Evolutionary conservation across 2,329 filamentous ascomycete species (phyloP).

Genomic region (Coniochaeta sp.): DNA sequence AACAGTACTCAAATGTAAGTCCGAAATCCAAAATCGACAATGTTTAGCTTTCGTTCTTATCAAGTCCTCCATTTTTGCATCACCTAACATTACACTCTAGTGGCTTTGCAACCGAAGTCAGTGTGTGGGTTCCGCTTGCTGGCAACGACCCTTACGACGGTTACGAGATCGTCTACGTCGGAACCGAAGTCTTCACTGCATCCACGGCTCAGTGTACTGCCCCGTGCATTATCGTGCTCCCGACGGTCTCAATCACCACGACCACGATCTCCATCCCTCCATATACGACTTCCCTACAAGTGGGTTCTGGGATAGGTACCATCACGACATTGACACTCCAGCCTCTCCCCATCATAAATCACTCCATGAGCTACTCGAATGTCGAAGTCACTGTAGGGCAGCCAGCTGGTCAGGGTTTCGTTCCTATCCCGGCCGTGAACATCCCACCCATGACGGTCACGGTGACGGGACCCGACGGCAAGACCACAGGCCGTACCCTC

Average conservation of each 20-base stretch:
- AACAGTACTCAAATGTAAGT: neutral
- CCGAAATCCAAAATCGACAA: neutral
- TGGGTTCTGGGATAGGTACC: neutral
- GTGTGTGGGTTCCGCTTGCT: neutral
- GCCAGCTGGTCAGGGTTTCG: neutral
- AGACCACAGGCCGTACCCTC: neutral
- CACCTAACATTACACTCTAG: too few relatives aligned
- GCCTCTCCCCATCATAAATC: neutral
- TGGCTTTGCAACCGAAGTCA: constrained; percentile 1
- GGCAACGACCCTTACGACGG: neutral
- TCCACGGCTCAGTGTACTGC: neutral
- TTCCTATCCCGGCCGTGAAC: neutral
- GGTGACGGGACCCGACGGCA: neutral
- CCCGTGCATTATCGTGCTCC: neutral
- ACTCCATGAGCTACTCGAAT: neutral
- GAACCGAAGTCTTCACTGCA: neutral
- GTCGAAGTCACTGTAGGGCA: neutral
- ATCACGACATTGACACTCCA: neutral
- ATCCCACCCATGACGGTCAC: neutral
- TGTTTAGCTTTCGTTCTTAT: constrained; percentile 16
- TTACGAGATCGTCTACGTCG: neutral
- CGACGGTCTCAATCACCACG: neutral
- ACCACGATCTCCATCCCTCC: neutral
- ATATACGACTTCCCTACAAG: neutral
- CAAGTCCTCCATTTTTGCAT: too few relatives aligned